These are phyloP conservation scores for Plasmodium knowlesi DNA, from an alignment of 169 alveolate genomes.

Conservation along the genomic window DNA sequence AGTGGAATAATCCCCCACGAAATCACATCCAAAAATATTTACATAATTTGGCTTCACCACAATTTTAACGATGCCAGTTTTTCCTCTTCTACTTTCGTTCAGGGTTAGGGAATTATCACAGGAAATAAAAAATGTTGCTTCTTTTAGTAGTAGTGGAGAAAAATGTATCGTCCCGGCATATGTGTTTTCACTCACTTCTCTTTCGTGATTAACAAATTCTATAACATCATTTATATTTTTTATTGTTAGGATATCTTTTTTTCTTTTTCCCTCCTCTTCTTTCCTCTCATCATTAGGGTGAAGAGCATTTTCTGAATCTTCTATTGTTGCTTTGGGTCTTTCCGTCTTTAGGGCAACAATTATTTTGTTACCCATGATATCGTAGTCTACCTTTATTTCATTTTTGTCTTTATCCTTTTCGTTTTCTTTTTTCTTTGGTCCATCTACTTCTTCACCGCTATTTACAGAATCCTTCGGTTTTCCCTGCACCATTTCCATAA, in stretches of 20 bases:
- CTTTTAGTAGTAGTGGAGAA: constrained; percentile 49
- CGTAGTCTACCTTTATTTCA: constrained; percentile 17
- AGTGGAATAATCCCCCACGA: constrained; percentile 42
- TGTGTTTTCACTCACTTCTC: constrained; percentile 23
- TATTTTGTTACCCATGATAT: constrained; percentile 49
- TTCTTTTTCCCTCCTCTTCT: not conserved
- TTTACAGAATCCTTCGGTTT: not conserved
- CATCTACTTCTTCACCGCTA: not conserved
- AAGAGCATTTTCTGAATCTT: not conserved
- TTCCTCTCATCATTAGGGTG: not conserved
- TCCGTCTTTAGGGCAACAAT: constrained; percentile 17
- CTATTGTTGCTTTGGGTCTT: constrained; percentile 65
- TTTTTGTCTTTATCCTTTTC: not conserved
- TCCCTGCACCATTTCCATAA: constrained; percentile 2
- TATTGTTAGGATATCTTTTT: constrained; percentile 19
- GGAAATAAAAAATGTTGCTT: constrained; percentile 34
- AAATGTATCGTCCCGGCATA: constrained; percentile 14
- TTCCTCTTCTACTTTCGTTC: constrained; percentile 54
- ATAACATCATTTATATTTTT: constrained; percentile 51
- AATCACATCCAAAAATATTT: constrained; percentile 62
- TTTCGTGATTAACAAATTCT: constrained; percentile 22
- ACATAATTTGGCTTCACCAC: constrained; percentile 12
- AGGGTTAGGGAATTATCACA: constrained; percentile 65
- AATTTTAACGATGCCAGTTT: constrained; percentile 46
- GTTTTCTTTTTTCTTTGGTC: not conserved